Percentiles rank a stretch among this genome's conserved stretches.
Conservation (phyloP, 441 rosid genomes). For the Caryocar brasiliense region DNA sequence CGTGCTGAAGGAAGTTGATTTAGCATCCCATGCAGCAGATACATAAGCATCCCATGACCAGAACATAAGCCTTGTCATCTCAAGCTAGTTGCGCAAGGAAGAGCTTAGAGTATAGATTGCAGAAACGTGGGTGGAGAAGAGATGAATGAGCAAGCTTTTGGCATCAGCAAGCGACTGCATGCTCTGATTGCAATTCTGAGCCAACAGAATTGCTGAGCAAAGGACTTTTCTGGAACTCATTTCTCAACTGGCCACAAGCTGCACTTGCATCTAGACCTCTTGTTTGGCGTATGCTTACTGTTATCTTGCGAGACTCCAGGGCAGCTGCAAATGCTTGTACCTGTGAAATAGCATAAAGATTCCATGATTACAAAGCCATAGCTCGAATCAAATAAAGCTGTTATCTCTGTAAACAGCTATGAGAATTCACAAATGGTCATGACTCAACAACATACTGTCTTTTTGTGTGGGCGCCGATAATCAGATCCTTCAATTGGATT, state of each 20-base stretch:
- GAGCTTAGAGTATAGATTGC: not conserved
- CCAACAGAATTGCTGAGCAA: constrained; percentile 30
- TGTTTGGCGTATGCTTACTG: constrained; percentile 69
- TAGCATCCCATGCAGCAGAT: too few relatives aligned
- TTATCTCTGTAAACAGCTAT: not conserved
- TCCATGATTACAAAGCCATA: too few relatives aligned
- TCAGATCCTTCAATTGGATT: constrained; percentile 85
- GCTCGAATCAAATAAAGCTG: not conserved
- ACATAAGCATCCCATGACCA: too few relatives aligned
- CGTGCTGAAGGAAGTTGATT: too few relatives aligned
- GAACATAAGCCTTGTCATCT: too few relatives aligned
- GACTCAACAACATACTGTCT: constrained; percentile 40
- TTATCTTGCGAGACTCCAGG: constrained; percentile 64
- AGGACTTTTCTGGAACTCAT: constrained; percentile 81
- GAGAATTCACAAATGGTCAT: not conserved
- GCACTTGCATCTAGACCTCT: constrained; percentile 93
- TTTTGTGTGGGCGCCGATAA: constrained; percentile 65
- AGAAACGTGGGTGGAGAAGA: not conserved
- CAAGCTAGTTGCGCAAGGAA: too few relatives aligned
- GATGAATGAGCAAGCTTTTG: not conserved
- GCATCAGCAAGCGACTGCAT: constrained; percentile 43
- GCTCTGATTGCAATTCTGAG: constrained; percentile 26
- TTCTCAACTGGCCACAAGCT: constrained; percentile 94
- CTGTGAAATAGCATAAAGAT: constrained; percentile 22
- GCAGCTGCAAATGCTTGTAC: constrained; percentile 58